phyloP scores from a whole-genome alignment of 1,284 basidiomycete species.

The Ceratobasidium sp. region DNA sequence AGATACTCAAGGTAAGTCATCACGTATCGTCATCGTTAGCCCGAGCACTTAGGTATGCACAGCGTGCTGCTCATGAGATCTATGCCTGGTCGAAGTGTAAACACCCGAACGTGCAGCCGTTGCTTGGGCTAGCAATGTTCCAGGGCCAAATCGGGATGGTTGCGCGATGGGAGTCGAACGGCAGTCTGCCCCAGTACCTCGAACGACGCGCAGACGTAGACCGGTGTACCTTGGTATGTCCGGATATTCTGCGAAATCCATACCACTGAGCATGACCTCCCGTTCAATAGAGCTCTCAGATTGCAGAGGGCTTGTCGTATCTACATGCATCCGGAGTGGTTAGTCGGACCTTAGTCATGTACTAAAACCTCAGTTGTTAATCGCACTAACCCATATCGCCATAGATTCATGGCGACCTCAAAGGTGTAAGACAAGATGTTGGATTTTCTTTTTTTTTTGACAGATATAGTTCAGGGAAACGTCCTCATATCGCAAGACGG shows the following conservation, averaged over 20 bases:
- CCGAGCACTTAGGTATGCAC: not conserved
- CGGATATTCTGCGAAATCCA: too few species aligned
- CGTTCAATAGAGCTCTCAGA: not conserved
- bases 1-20: too few species aligned
- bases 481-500: not conserved
- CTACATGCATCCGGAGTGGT: slow-evolving; percentile 3
- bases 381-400: too few species aligned
- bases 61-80: not conserved
- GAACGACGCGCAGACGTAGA: not conserved
- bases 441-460: too few species aligned
- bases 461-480: not conserved
- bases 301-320: not conserved
- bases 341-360: too few species aligned
- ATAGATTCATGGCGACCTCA: not conserved
- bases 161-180: not conserved
- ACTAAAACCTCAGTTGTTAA: too few species aligned
- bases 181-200: slow-evolving; percentile 2
- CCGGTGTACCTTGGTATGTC: slow-evolving; percentile 10
- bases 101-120: not conserved
- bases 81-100: slow-evolving; percentile 7
- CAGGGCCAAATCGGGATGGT: slow-evolving; percentile 1
- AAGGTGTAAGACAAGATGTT: too few species aligned
- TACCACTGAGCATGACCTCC: too few species aligned
- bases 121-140: not conserved
- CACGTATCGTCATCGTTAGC: too few species aligned